phyloP scores from a whole-genome alignment of 129 eudicot genomes.

The Logfia minima region DNA sequence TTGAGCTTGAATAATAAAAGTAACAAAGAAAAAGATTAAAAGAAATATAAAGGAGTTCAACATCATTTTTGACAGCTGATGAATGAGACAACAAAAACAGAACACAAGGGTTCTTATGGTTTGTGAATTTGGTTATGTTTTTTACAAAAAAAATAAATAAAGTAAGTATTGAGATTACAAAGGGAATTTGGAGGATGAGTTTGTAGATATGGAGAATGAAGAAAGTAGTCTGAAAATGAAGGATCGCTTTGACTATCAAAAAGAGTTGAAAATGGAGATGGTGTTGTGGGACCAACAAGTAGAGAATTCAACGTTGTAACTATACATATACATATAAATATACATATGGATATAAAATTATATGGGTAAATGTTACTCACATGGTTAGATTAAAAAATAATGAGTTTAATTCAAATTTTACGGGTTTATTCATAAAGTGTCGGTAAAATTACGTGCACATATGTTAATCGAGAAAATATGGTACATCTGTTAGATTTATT shows the following conservation, averaged over 20 bases:
- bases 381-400: background rate
- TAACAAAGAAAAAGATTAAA: conserved; percentile 18
- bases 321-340: too few species aligned
- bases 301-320: conserved; percentile 4
- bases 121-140: background rate
- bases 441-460: background rate
- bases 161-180: background rate
- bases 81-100: background rate
- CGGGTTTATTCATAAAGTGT: background rate
- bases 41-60: conserved; percentile 20
- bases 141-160: background rate
- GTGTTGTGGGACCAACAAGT: conserved; percentile 8
- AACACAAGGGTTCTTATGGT: conserved; percentile 15
- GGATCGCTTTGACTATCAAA: conserved; percentile 34
- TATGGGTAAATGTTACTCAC: background rate
- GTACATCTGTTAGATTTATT: background rate
- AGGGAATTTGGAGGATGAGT: conserved; percentile 8
- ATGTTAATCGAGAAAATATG: background rate
- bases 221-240: conserved; percentile 11
- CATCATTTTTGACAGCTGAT: background rate
- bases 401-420: background rate
- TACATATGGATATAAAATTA: background rate
- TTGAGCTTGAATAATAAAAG: conserved; percentile 15
- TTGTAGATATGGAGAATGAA: conserved; percentile 17
- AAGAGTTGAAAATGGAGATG: conserved; percentile 23